Evolutionary conservation across 2,329 filamentous ascomycete species (phyloP).

Genomic region (Alternaria ethzedia): DNA sequence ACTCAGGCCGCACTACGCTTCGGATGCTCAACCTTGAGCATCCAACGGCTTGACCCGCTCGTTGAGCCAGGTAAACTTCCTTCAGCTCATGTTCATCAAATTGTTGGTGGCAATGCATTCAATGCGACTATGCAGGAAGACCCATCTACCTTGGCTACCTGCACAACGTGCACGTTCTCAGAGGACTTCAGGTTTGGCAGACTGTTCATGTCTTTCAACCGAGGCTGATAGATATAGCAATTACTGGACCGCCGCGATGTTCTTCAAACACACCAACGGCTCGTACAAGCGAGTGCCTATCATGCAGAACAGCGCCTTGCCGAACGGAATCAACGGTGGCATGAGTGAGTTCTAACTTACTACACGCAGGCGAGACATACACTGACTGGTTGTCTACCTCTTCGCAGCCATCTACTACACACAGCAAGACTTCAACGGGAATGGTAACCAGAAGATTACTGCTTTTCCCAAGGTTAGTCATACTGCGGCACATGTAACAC

Average conservation of each 20-base stretch:
- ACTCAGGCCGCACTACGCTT: slow-evolving; percentile 33
- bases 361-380: background rate
- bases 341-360: slow-evolving; percentile 21
- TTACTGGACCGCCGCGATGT: slow-evolving; percentile 43
- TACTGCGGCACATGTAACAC: too few relatives aligned
- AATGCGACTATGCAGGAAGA: slow-evolving; percentile 25
- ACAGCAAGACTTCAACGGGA: slow-evolving; percentile 43
- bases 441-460: slow-evolving; percentile 33
- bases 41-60: slow-evolving; percentile 37
- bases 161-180: slow-evolving; percentile 26
- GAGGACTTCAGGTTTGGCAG: slow-evolving; percentile 23
- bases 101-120: slow-evolving; percentile 33
- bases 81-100: slow-evolving; percentile 29
- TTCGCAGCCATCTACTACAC: slow-evolving; percentile 35
- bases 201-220: background rate
- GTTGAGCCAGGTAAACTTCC: slow-evolving; percentile 28
- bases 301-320: slow-evolving; percentile 18
- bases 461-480: slow-evolving; percentile 31
- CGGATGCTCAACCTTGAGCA: slow-evolving; percentile 29
- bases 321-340: slow-evolving; percentile 35
- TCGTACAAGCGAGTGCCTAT: slow-evolving; percentile 36
- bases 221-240: slow-evolving; percentile 12
- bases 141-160: slow-evolving; percentile 8
- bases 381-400: background rate
- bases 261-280: slow-evolving; percentile 36